Evolutionary conservation across 139 green algal genomes (phyloP), one percentile per base, ranked within the genome.

Genomic region (Coelastrella sp.): DNA sequence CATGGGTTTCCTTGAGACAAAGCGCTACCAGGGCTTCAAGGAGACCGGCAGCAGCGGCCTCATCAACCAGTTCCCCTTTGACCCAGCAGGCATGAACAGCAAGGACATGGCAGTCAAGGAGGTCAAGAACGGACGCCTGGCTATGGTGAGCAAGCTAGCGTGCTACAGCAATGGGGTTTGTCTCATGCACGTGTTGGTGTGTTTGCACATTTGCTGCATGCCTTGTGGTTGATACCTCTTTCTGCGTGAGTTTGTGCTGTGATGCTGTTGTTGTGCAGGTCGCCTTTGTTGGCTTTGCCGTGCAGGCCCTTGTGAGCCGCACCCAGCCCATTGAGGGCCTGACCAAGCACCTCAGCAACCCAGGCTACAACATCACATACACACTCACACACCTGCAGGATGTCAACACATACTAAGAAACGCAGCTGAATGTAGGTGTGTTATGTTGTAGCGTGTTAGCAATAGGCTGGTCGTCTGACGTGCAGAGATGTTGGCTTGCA

Each of bases 91-190:
- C 91, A 92, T 98, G 94, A 96, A 96, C 93, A 96, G 93, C 25
- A 86, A 94, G n/a, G 92, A 96, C 82, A 99, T 96, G 90, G 93
- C 94, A 72, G 84, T 97, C 57, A 99, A 98, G 96, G 98, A 99
- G 96, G 89, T 99, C 88, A 99, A 99, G 96, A 99, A 99, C 93
- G 98, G 96, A 80, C 96, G 97, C 92, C 94, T 98, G 5, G 97
- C 97, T 60, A 99, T 99, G 97, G 94, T 98, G 86, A 90, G 92
- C 35, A 49, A 5, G 35, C 35, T 5, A 49, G 35, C 35, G 35
- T 49, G 35, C 35, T 49, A 49, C 35, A 1, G 35, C 35, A 49
- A 49, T 49, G 35, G 35, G 35, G 1, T 49, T 49, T 49, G 65
- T 15, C 65, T 22, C 15, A 1, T 73, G 65, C 65, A 73, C 4